Evolutionary conservation across 1,139 yeast genomes (phyloP).

Genomic region (Kluyveromyces sp.): DNA sequence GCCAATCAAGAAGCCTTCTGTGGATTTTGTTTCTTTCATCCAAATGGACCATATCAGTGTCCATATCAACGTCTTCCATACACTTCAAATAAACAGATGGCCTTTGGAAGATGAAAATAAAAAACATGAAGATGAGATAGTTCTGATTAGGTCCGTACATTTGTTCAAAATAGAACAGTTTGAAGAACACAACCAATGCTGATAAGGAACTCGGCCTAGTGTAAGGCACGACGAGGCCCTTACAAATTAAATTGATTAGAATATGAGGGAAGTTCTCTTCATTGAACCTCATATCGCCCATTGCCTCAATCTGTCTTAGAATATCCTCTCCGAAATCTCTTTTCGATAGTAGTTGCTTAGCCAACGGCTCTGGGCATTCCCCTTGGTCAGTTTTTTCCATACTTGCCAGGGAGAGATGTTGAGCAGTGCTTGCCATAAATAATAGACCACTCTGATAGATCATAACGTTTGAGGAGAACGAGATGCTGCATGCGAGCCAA

Average conservation of each 20-base stretch:
- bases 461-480: constrained; percentile 37
- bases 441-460: constrained; percentile 53
- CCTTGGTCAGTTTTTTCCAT: constrained; percentile 14
- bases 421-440: constrained; percentile 34
- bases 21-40: constrained; percentile 43
- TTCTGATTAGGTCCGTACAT: constrained; percentile 18
- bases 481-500: constrained; percentile 52
- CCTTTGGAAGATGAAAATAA: constrained; percentile 47
- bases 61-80: constrained; percentile 43
- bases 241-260: constrained; percentile 45
- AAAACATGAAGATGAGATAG: constrained; percentile 43
- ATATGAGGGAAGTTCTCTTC: constrained; percentile 49
- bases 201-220: constrained; percentile 51
- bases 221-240: constrained; percentile 60
- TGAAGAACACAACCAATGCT: constrained; percentile 46
- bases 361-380: constrained; percentile 8
- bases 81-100: constrained; percentile 44
- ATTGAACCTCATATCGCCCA: constrained; percentile 39
- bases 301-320: constrained; percentile 40
- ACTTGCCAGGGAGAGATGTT: constrained; percentile 24
- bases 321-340: constrained; percentile 37
- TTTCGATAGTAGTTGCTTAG: constrained; percentile 18
- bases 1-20: constrained; percentile 41
- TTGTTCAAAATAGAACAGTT: constrained; percentile 36
- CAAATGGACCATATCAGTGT: constrained; percentile 30